These are phyloP conservation scores for Haberlea rhodopensis DNA, from an alignment of 257 asterid genomes.

Conservation along the genomic window DNA sequence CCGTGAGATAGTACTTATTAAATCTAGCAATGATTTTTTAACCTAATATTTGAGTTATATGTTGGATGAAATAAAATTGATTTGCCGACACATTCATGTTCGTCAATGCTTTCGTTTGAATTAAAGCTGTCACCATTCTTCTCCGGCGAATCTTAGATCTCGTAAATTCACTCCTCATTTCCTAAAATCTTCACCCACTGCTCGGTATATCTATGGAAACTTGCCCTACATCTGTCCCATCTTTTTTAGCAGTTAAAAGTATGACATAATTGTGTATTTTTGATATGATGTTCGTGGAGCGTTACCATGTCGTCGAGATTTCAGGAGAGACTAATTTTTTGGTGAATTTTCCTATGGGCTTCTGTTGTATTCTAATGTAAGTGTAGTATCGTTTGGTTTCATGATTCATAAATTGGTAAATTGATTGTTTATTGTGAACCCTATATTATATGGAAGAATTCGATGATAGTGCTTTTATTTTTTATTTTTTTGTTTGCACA, in stretches of 20 bases:
- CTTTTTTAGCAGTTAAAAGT: neutral
- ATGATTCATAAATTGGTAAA: neutral
- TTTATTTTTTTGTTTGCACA: neutral
- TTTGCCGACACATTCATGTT: too few species aligned
- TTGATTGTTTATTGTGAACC: neutral
- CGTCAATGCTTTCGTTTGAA: too few species aligned
- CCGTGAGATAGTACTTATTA: too few species aligned
- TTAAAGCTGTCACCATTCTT: neutral
- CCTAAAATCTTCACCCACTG: neutral
- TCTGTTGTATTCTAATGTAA: neutral
- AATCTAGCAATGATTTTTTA: too few species aligned
- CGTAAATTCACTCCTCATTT: too few species aligned
- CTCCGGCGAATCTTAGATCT: neutral
- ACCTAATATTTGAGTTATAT: too few species aligned
- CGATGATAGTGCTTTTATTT: constrained; percentile 1
- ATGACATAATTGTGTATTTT: neutral
- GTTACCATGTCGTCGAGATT: neutral
- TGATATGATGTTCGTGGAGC: neutral
- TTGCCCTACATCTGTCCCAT: neutral
- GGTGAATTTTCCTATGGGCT: neutral
- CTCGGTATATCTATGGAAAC: neutral
- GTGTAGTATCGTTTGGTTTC: neutral
- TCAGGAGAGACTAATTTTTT: too few species aligned
- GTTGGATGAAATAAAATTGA: too few species aligned
- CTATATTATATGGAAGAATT: neutral